A percentile compares a stretch with the other conserved stretches of the same genome.
phyloP scores from a whole-genome alignment of 2,329 filamentous ascomycete genomes.

The Pseudogymnoascus sp. region DNA sequence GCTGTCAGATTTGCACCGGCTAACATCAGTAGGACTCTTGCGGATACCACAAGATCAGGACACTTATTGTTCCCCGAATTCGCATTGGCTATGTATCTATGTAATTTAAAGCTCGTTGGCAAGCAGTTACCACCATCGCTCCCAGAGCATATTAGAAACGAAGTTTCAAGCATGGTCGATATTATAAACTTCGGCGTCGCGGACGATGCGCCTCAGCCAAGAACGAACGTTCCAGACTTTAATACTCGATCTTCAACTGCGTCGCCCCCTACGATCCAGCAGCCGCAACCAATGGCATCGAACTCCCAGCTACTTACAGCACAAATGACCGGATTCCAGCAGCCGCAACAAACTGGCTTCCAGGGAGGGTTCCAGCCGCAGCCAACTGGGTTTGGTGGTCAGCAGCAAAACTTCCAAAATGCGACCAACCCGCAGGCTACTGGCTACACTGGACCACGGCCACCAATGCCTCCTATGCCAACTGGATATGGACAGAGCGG shows the following conservation, averaged over 20 bases:
- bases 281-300: conserved; percentile 68
- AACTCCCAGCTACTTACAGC: conserved; percentile 59
- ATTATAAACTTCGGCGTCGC: conserved; percentile 93
- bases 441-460: conserved; percentile 73
- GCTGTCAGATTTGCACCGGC: conserved; percentile 18
- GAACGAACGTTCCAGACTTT: conserved; percentile 66
- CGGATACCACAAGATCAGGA: conserved; percentile 92
- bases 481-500: conserved; percentile 55
- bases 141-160: conserved; percentile 85
- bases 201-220: conserved; percentile 56
- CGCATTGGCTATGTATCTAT: conserved; percentile 95
- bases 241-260: conserved; percentile 48
- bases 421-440: conserved; percentile 65
- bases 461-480: conserved; percentile 81
- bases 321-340: conserved; percentile 64
- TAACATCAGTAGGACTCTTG: conserved; percentile 61
- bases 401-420: conserved; percentile 64
- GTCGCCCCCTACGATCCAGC: conserved; percentile 52
- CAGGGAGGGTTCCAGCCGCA: conserved; percentile 38
- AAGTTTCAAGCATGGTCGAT: conserved; percentile 98
- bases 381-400: conserved; percentile 50
- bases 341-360: conserved; percentile 45
- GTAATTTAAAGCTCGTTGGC: conserved; percentile 85
- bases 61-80: conserved; percentile 97
- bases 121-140: conserved; percentile 69